These are phyloP conservation scores for Malania oleifera DNA, from an alignment of 164 flowering plant genomes.

Conservation along the genomic window DNA sequence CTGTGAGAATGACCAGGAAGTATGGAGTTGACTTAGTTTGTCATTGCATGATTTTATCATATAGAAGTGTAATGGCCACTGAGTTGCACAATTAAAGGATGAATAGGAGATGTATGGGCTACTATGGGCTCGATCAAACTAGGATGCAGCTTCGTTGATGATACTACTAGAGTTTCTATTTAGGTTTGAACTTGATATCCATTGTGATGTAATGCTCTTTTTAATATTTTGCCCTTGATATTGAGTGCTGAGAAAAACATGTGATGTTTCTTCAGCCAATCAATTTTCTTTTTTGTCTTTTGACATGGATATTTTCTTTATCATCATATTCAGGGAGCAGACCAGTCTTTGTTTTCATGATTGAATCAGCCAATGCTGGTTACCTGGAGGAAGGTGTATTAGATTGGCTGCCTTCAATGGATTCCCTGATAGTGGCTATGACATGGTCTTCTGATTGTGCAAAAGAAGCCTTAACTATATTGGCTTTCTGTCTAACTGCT, in stretches of 20 bases:
- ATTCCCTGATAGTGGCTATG: conserved; percentile 26
- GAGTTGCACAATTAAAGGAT: not conserved
- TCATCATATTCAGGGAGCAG: conserved; percentile 46
- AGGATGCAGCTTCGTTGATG: not conserved
- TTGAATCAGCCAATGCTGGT: conserved; percentile 33
- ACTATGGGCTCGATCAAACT: not conserved
- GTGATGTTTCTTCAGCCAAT: conserved; percentile 9
- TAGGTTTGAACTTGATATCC: not conserved
- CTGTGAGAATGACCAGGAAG: too few species aligned
- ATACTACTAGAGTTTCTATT: not conserved
- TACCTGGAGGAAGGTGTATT: conserved; percentile 33
- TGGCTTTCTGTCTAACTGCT: not conserved
- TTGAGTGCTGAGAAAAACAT: conserved; percentile 9
- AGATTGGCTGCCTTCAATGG: conserved; percentile 27
- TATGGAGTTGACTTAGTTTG: too few species aligned
- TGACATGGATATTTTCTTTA: conserved; percentile 32
- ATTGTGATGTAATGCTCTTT: not conserved
- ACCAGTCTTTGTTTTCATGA: conserved; percentile 27
- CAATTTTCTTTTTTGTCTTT: conserved; percentile 16
- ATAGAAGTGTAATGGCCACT: too few species aligned
- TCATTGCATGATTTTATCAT: too few species aligned
- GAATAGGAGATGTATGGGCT: not conserved
- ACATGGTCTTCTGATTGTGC: conserved; percentile 19
- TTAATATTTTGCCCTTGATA: not conserved
- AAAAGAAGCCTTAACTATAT: conserved; percentile 14